Evolutionary conservation across 306 rosid genomes (phyloP).

Genomic region (Sicyos edulis): DNA sequence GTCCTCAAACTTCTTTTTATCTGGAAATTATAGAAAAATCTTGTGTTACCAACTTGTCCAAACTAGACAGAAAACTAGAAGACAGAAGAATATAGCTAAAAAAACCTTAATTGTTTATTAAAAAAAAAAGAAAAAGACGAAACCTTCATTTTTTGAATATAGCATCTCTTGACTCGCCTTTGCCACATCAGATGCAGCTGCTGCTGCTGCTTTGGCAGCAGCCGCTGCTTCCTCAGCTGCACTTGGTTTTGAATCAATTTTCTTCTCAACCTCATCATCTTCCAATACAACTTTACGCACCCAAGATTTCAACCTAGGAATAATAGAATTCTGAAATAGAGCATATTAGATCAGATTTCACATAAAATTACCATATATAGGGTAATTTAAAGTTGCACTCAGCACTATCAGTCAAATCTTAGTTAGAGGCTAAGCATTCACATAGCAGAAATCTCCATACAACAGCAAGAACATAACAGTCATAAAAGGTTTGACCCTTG

Average conservation of each 20-base stretch:
- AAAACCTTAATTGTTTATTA: conserved; percentile 56
- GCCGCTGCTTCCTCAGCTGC: conserved; percentile 70
- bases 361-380: conserved; percentile 20
- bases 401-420: neutral
- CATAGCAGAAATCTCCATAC: conserved; percentile 10
- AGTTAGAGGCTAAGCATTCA: conserved; percentile 14
- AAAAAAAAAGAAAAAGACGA: too few relatives aligned
- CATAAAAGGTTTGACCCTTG: conserved; percentile 9
- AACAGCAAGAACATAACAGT: neutral
- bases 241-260: conserved; percentile 48
- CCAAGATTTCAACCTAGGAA: conserved; percentile 92
- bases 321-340: conserved; percentile 58
- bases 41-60: neutral
- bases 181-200: conserved; percentile 91
- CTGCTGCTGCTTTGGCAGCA: conserved; percentile 95
- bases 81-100: conserved; percentile 1
- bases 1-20: conserved; percentile 21
- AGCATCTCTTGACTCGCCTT: conserved; percentile 73
- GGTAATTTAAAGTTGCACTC: neutral
- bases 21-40: conserved; percentile 8
- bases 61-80: neutral
- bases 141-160: conserved; percentile 75
- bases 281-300: conserved; percentile 71
- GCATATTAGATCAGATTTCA: conserved; percentile 23
- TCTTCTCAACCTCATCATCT: conserved; percentile 42